Evolutionary conservation across 2,329 filamentous ascomycete genomes (phyloP).

Genomic region (Madurella fahalii): DNA sequence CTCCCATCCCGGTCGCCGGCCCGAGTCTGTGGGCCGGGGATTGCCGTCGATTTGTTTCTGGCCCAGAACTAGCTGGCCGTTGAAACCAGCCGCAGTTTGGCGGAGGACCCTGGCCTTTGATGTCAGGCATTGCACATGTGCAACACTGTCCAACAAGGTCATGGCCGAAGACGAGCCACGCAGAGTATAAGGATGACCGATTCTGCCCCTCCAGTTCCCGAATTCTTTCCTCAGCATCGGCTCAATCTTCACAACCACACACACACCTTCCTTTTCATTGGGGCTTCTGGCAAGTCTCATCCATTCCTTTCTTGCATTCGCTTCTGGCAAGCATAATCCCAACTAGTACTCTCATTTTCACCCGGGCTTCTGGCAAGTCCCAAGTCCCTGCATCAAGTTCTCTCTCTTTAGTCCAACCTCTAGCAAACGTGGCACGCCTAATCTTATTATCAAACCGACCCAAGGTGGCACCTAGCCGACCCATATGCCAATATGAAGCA

Average conservation of each 20-base stretch:
- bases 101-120: neutral
- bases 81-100: neutral
- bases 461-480: neutral
- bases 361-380: neutral
- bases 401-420: neutral
- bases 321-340: conserved; percentile 4
- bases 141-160: neutral
- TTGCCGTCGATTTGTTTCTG: neutral
- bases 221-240: neutral
- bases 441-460: neutral
- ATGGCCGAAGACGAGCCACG: neutral
- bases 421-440: neutral
- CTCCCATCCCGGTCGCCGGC: neutral
- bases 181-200: neutral
- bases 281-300: conserved; percentile 5
- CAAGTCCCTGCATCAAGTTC: neutral
- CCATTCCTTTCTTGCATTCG: neutral
- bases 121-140: neutral
- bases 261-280: neutral
- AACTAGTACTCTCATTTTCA: neutral
- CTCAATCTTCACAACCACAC: conserved; percentile 1
- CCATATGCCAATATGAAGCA: neutral
- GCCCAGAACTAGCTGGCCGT: neutral
- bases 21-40: neutral
- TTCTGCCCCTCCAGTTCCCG: neutral